phyloP scores from a whole-genome alignment of 1,139 yeast species.

The Williopsis jadinii region DNA sequence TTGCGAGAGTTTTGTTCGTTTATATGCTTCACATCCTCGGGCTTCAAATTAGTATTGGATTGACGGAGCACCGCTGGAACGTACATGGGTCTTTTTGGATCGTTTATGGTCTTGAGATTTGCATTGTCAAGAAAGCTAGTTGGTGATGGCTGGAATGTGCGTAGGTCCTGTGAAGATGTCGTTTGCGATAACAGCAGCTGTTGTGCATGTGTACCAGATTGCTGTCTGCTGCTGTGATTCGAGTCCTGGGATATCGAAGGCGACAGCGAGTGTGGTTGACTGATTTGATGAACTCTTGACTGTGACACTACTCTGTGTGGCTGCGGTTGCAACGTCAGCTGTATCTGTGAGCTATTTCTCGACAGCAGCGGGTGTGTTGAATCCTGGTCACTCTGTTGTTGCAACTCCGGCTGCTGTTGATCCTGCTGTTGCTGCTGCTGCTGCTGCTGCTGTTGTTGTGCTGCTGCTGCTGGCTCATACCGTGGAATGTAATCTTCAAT shows the following conservation, averaged over 20 bases:
- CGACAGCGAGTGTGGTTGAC: neutral
- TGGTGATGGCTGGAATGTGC: slow-evolving; percentile 4
- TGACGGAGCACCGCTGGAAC: slow-evolving; percentile 83
- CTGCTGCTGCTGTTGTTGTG: neutral
- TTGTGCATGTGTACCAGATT: slow-evolving; percentile 1
- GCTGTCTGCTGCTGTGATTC: neutral
- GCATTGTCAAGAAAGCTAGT: slow-evolving; percentile 12
- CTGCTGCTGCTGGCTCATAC: neutral
- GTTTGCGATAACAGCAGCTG: slow-evolving; percentile 9
- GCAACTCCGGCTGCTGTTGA: neutral
- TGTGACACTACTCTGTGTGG: slow-evolving; percentile 1
- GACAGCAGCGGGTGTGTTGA: neutral
- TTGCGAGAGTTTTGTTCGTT: slow-evolving; percentile 20
- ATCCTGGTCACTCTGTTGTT: neutral
- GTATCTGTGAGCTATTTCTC: slow-evolving; percentile 1
- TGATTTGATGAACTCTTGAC: neutral
- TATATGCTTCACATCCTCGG: slow-evolving; percentile 25
- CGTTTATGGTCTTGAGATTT: slow-evolving; percentile 22
- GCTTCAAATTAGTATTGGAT: slow-evolving; percentile 34
- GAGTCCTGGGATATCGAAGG: neutral
- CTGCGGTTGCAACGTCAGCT: slow-evolving; percentile 1
- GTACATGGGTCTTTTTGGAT: slow-evolving; percentile 78
- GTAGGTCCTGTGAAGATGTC: slow-evolving; percentile 13
- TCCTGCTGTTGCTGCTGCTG: neutral
- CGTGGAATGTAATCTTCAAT: neutral